Base-by-base conservation (phyloP, 345 rosid genomes). In the Passiflora organensis region DNA sequence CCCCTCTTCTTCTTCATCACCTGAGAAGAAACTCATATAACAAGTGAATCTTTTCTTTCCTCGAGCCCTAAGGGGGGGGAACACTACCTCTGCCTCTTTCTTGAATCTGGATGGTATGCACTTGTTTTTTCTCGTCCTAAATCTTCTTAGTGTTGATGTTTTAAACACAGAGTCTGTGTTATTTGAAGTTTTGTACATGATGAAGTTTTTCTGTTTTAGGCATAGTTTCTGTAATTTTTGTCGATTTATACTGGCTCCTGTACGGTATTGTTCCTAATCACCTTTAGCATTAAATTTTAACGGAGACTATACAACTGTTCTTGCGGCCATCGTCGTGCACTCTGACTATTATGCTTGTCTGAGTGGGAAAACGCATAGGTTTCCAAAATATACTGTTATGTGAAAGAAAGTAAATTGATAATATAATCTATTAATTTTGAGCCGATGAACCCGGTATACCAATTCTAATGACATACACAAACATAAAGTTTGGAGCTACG, bases 1-100 rank as follows among this genome's bases (percentile, higher is more conserved):
- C 63, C 0, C 85, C 93, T 39, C 74, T 66, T 77, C 85, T 87
- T 72, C 75, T 91, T 72, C 96, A 88, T 68, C 89, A 89, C 55
- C 66, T 66, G 46, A 86, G 87, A 76, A 86, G 89, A 77, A 82
- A 84, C 48, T 53, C 51, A 36, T 70, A 55, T 61, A 52, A 43
- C 68, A 59, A 77, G 79, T 78, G 60, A 46, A 64, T 37, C 21
- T 36, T 53, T 58, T 65, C 38, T 23, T 58, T 58, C 48, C 20
- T 51, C 62, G 34, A 28, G 34, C 34, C 3, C 3, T 8, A 28
- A 52, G 65, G 68, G 56, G 64, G 51, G 60, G 55, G 65, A 60
- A 63, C 60, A 22, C 57, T 55, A 59, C n/a, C n/a, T 62, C 56
- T 47, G 39, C 63, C 58, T 53, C 44, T 63, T 46, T 59, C 38